Base-by-base conservation (phyloP, 164 flowering plant genomes). In the Santalum album region DNA sequence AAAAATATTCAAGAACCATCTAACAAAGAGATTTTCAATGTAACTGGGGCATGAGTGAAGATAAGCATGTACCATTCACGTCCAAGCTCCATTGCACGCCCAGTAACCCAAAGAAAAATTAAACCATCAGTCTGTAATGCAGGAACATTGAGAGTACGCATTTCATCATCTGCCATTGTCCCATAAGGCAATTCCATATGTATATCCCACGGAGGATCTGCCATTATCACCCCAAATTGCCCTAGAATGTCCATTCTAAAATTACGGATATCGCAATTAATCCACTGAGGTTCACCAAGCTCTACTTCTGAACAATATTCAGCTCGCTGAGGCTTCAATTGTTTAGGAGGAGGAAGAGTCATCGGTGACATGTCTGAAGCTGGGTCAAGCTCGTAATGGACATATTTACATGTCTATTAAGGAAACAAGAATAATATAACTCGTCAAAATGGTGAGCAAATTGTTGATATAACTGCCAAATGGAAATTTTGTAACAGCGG, bases 171-270 rank as follows among this genome's bases (percentile, higher is more conserved):
- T 59, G 91, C 96, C 99, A 92, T 92, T 39, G 99, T 92, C 48
- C 97, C 99, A 69, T 92, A 92, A 43, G 99, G 99, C 69, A 92
- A 68, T 61, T 92, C 99, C 99, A 92, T 92, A 65, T 92, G 97
- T 75, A 92, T 92, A 57, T 92, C 99, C 99, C 97, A 92, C 11
- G 99, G 99, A 49, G 99, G 99, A 72, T 92, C 97, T 17, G 97
- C 99, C 99, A 92, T 92, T 50, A 92, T 89, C 40, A 92, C 97
- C 57, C 99, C 99, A 75, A 87, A 92, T 65, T 87, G 80, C 54
- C 99, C 99, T 54, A 92, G 63, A 57, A 92, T 89, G 65, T 92
- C 99, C 99, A 92, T 83, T 69, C 90, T 76, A 57, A 92, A 92
- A 0, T 51, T 54, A 19, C 97, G 96, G 47, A 89, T 89, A 62